A percentile compares a stretch with the other conserved stretches of the same genome.
Conservation (phyloP, 129 eudicot species). For the Artemisia argyi region DNA sequence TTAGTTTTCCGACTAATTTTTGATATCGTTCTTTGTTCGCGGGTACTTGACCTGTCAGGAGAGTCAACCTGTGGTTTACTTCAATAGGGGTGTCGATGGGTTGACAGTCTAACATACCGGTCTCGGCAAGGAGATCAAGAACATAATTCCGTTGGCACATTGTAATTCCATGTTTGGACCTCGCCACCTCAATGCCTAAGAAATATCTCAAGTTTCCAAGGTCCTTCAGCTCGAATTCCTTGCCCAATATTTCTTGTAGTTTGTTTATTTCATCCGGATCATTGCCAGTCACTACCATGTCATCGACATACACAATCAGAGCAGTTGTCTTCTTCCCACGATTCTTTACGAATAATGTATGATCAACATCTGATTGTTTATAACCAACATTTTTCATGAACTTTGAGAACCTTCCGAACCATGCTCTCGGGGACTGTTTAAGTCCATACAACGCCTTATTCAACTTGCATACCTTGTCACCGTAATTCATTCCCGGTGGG, state of each 20-base stretch:
- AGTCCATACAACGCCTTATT: background rate
- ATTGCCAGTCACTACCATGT: slow-evolving; percentile 5
- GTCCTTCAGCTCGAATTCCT: slow-evolving; percentile 5
- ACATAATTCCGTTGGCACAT: too few species aligned
- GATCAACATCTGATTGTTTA: background rate
- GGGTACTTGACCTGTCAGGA: too few species aligned
- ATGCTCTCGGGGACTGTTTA: background rate
- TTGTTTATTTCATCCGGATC: background rate
- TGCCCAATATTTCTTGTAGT: background rate
- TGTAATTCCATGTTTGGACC: too few species aligned
- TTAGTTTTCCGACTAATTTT: too few species aligned
- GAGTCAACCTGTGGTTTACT: too few species aligned
- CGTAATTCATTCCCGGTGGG: background rate
- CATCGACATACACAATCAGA: slow-evolving; percentile 3
- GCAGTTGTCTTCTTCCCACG: background rate
- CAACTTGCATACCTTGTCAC: background rate
- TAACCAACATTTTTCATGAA: too few species aligned
- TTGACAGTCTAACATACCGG: too few species aligned
- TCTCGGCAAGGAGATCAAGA: too few species aligned
- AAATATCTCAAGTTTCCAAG: too few species aligned
- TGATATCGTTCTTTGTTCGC: too few species aligned
- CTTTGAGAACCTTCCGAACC: background rate
- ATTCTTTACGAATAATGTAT: background rate
- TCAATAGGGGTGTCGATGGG: too few species aligned
- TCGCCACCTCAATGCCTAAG: too few species aligned